Percentiles rank a stretch among this genome's conserved stretches.
Conservation (phyloP, 1,284 basidiomycete species). For the Apiotrichum brassicae region DNA sequence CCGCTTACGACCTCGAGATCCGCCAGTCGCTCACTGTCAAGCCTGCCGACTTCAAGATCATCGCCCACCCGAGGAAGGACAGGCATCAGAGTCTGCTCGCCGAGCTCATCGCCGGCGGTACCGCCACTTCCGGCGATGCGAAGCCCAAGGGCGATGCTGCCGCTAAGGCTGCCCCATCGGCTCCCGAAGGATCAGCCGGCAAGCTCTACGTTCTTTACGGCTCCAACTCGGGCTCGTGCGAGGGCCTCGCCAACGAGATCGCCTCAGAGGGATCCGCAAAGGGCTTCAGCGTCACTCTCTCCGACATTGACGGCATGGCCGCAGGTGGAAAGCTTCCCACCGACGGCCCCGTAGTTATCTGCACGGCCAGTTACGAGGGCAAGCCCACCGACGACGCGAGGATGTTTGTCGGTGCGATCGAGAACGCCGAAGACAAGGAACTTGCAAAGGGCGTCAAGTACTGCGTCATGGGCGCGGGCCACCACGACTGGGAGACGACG, state of each 20-base stretch:
- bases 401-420: conserved; percentile 15
- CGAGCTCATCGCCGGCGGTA: conserved; percentile 13
- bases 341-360: conserved; percentile 52
- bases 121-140: neutral
- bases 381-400: conserved; percentile 24
- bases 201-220: conserved; percentile 16
- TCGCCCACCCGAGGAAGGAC: conserved; percentile 43
- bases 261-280: conserved; percentile 47
- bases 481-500: conserved; percentile 54
- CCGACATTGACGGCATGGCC: conserved; percentile 48
- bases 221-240: conserved; percentile 53
- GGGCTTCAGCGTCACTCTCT: conserved; percentile 49
- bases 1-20: conserved; percentile 49
- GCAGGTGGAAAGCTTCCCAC: conserved; percentile 48
- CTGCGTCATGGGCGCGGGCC: conserved; percentile 55
- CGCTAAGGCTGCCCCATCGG: neutral
- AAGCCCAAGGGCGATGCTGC: neutral
- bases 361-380: conserved; percentile 56
- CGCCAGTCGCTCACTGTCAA: conserved; percentile 53
- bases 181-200: neutral
- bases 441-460: conserved; percentile 47
- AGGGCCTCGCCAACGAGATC: conserved; percentile 53
- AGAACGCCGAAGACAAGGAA: neutral
- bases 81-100: conserved; percentile 14
- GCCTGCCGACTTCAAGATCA: conserved; percentile 49